Evolutionary conservation across 805 yeast species (phyloP).

Genomic region (Barnettozyma populi): DNA sequence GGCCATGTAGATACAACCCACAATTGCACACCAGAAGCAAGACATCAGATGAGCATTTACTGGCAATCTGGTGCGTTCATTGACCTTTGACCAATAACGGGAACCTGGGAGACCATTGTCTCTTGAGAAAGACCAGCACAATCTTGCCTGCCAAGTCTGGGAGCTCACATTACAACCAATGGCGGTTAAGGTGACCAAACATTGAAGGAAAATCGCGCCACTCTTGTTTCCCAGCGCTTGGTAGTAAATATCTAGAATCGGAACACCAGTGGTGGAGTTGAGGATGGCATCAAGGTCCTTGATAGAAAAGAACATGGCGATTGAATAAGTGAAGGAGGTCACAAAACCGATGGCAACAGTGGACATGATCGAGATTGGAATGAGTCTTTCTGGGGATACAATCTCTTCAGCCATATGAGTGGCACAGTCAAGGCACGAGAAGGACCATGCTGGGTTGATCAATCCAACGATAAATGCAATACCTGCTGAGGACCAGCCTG

Average conservation of each 20-base stretch:
- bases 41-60: slow-evolving; percentile 54
- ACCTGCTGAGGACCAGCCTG: slow-evolving; percentile 57
- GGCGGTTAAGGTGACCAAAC: slow-evolving; percentile 47
- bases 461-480: slow-evolving; percentile 60
- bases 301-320: slow-evolving; percentile 54
- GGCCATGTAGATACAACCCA: slow-evolving; percentile 58
- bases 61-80: slow-evolving; percentile 45
- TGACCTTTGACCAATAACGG: slow-evolving; percentile 41
- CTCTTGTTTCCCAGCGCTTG: slow-evolving; percentile 48
- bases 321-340: slow-evolving; percentile 45
- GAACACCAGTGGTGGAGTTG: slow-evolving; percentile 48
- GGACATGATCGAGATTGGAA: slow-evolving; percentile 54
- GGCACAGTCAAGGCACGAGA: slow-evolving; percentile 61
- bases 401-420: slow-evolving; percentile 68
- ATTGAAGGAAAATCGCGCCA: slow-evolving; percentile 48
- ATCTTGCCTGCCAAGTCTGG: slow-evolving; percentile 65
- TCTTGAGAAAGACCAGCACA: slow-evolving; percentile 62
- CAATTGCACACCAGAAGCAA: slow-evolving; percentile 41
- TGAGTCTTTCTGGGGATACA: slow-evolving; percentile 42
- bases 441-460: slow-evolving; percentile 63
- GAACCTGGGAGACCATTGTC: slow-evolving; percentile 56
- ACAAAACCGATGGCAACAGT: slow-evolving; percentile 59
- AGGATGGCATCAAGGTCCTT: slow-evolving; percentile 42
- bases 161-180: slow-evolving; percentile 52
- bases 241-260: slow-evolving; percentile 54